A percentile compares a stretch with the other conserved stretches of the same genome.
Conservation (phyloP, 164 flowering plant species). For the Magnolia changhungtana region DNA sequence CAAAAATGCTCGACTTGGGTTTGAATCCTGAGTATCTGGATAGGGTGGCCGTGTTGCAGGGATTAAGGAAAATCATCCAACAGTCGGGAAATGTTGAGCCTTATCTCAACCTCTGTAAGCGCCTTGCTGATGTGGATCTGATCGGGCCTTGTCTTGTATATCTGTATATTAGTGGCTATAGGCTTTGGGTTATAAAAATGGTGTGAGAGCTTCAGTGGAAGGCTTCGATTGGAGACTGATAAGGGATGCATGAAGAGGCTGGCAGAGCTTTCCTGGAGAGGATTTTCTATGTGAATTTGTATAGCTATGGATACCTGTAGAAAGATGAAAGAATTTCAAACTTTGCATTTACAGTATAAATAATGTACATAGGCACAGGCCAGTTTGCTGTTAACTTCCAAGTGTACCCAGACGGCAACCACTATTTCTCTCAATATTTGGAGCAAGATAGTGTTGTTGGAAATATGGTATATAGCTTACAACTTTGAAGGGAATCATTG, state of each 20-base stretch:
- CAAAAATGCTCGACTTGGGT: slow-evolving; percentile 73
- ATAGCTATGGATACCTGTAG: neutral
- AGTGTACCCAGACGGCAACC: too few relatives aligned
- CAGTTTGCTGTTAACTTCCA: too few relatives aligned
- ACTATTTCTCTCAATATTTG: too few relatives aligned
- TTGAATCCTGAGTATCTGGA: slow-evolving; percentile 73
- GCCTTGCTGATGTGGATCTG: slow-evolving; percentile 58
- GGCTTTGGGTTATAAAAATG: slow-evolving; percentile 78
- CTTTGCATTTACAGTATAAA: neutral
- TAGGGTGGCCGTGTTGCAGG: slow-evolving; percentile 78
- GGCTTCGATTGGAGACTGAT: neutral
- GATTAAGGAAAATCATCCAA: slow-evolving; percentile 57
- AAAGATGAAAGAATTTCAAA: neutral
- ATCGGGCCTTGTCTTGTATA: slow-evolving; percentile 77
- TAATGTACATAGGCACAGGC: too few relatives aligned
- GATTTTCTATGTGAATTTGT: neutral
- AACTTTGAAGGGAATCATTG: too few relatives aligned
- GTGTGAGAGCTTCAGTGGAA: slow-evolving; percentile 30
- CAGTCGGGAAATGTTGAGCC: slow-evolving; percentile 47
- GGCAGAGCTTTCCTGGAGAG: neutral
- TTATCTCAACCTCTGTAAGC: slow-evolving; percentile 75
- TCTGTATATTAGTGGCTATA: slow-evolving; percentile 55
- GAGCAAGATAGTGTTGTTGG: too few relatives aligned
- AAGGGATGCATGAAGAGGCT: neutral
- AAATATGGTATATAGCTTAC: too few relatives aligned